Evolutionary conservation across 768 basidiomycete species (phyloP), one percentile per base, ranked within the genome.

Genomic region (Cystobasidium ongulense): DNA sequence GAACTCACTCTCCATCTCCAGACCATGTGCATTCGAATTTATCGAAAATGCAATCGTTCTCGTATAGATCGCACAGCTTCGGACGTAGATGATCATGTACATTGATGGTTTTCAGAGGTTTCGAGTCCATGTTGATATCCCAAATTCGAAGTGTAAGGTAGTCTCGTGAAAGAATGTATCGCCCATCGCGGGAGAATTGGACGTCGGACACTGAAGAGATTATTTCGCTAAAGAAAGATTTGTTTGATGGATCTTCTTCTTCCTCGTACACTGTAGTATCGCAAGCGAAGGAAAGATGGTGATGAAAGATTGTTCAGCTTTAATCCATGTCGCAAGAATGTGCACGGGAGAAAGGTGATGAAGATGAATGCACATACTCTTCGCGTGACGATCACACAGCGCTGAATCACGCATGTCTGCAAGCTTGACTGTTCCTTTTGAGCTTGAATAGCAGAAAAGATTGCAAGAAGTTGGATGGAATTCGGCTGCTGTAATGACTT

Each of bases 21-120:
- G 90, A 90, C 90, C 93, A 99, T 25, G 91, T 89, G 81, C 96
- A 98, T 83, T 99, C 96, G 78, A 98, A 99, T 82, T 98, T 98
- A 85, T 99, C 96, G 81, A 98, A 99, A 80, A 99, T 99, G 82
- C 96, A 98, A 80, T 99, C 96, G 79, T 98, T 99, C 84, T 99
- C 96, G 80, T 99, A 99, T 76, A 98, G 83, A 81, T 99, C 96
- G 81, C 96, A 99, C 8, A 99, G 87, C 82, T 98, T 99, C 68
- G 91, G 91, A 65, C 95, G 88, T 54, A 99, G 85, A 82, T 98
- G 95, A 78, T 99, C 96, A 80, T 99, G 96, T 79, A 99, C 98
- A 65, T 92, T 90, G 81, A 99, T 98, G 15, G 93, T 98, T 84
- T 96, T 95, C 74, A 99, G 83, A 17, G 96, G 96, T 78, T 89